Conservation (phyloP, 2,329 filamentous ascomycete genomes). For the Delphinella strobiligena region DNA sequence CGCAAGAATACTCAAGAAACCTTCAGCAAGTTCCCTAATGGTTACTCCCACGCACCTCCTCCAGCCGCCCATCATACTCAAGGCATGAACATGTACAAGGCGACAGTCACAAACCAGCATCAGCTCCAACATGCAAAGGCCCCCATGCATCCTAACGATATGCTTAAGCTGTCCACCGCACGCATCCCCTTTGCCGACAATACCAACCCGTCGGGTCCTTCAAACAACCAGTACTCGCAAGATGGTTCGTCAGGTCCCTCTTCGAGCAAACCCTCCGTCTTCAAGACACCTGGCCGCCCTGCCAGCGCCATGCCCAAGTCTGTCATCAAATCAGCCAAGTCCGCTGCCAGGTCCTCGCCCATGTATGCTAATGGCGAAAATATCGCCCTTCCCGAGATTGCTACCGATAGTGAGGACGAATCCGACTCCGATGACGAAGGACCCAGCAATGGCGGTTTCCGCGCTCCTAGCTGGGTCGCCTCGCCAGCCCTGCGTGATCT, state of each 20-base stretch:
- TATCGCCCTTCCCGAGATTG: constrained; percentile 88
- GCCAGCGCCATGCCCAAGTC: constrained; percentile 25
- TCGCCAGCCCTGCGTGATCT: constrained; percentile 68
- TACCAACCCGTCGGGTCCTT: constrained; percentile 33
- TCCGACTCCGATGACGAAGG: constrained; percentile 46
- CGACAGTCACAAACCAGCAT: constrained; percentile 55
- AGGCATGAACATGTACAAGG: constrained; percentile 54
- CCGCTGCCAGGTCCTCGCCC: constrained; percentile 60
- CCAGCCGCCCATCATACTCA: constrained; percentile 34
- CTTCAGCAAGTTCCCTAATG: constrained; percentile 48
- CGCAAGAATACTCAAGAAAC: constrained; percentile 50
- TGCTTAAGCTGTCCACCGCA: constrained; percentile 79
- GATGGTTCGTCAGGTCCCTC: constrained; percentile 10
- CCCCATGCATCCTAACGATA: constrained; percentile 59
- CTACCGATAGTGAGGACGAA: constrained; percentile 86
- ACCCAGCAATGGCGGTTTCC: constrained; percentile 33
- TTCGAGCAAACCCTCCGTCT: constrained; percentile 23
- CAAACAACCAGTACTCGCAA: constrained; percentile 4
- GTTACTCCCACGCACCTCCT: constrained; percentile 49
- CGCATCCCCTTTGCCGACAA: constrained; percentile 78
- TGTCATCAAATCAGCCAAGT: constrained; percentile 39
- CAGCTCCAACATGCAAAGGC: constrained; percentile 42
- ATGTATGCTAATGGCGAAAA: constrained; percentile 79
- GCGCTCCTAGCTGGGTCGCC: constrained; percentile 74
- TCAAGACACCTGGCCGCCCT: constrained; percentile 59